Evolutionary conservation across 176 grass and related monocot species (phyloP).

Genomic region (Phyllostachys edulis): DNA sequence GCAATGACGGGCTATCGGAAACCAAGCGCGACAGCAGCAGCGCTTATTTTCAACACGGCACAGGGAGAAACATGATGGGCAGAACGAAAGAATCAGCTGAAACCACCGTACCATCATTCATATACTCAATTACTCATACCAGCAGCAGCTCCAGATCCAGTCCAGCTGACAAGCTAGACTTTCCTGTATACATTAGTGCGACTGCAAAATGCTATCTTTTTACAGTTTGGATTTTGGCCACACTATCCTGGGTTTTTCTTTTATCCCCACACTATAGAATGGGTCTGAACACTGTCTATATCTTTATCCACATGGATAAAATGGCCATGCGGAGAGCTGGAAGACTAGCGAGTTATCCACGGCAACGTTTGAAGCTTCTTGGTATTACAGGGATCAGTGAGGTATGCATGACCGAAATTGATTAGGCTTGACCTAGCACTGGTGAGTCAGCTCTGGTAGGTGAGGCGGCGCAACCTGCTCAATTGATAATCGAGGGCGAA

Average conservation of each 20-base stretch:
- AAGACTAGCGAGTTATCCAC: background rate
- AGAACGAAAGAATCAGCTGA: background rate
- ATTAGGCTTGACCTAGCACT: conserved; percentile 30
- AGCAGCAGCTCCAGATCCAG: background rate
- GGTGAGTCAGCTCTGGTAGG: conserved; percentile 7
- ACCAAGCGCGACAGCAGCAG: background rate
- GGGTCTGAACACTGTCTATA: background rate
- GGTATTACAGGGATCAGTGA: background rate
- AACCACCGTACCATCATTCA: background rate
- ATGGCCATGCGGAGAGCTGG: background rate
- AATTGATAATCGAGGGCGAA: conserved; percentile 27
- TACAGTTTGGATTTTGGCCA: background rate
- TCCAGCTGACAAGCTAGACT: background rate
- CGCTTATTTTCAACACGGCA: background rate
- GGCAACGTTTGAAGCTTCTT: background rate
- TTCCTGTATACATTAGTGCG: background rate
- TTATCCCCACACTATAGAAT: background rate
- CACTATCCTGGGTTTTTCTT: background rate
- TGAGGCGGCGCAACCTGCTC: conserved; percentile 19
- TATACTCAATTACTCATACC: background rate
- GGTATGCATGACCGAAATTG: background rate
- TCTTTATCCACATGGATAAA: conserved; percentile 1
- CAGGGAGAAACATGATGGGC: background rate
- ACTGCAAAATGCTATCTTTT: background rate
- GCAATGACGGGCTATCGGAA: background rate